phyloP scores from a whole-genome alignment of 1,284 basidiomycete genomes.

The Apiotrichum akiyoshidainum region DNA sequence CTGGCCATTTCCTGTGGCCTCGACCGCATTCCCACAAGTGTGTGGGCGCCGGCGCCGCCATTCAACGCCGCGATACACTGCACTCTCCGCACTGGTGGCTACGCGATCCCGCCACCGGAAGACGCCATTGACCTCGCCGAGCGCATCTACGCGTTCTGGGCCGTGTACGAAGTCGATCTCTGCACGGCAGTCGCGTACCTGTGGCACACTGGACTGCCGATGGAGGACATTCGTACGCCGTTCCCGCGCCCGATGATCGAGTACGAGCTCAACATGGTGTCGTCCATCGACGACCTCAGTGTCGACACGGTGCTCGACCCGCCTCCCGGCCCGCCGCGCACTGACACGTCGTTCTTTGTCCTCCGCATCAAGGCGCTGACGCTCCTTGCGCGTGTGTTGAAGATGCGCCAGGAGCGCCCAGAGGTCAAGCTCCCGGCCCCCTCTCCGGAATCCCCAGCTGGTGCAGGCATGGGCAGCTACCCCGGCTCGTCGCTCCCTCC shows the following conservation, averaged over 20 bases:
- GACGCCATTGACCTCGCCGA: constrained; percentile 29
- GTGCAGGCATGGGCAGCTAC: constrained; percentile 10
- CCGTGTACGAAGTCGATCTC: constrained; percentile 33
- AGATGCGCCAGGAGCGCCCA: constrained; percentile 21
- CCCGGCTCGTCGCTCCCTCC: constrained; percentile 18
- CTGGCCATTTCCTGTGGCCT: constrained; percentile 32
- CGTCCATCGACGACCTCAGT: constrained; percentile 24
- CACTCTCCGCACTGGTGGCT: constrained; percentile 25
- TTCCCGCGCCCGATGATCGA: constrained; percentile 32
- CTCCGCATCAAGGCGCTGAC: constrained; percentile 29
- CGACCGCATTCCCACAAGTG: constrained; percentile 25
- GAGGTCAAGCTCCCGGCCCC: constrained; percentile 12
- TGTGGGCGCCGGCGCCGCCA: constrained; percentile 18
- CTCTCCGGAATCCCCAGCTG: neutral
- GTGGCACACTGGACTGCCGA: constrained; percentile 32
- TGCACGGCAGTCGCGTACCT: constrained; percentile 33
- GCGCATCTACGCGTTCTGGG: constrained; percentile 39
- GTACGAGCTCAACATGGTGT: constrained; percentile 28
- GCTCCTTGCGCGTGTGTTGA: constrained; percentile 20
- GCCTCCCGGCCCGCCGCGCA: neutral
- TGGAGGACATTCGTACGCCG: constrained; percentile 33
- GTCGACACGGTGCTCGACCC: constrained; percentile 18
- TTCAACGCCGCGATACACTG: constrained; percentile 24
- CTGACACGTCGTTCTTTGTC: constrained; percentile 21
- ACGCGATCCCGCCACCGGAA: constrained; percentile 19